These are phyloP conservation scores for Fonsecaea nubica DNA, from an alignment of 2,329 filamentous ascomycete species.

Conservation along the genomic window DNA sequence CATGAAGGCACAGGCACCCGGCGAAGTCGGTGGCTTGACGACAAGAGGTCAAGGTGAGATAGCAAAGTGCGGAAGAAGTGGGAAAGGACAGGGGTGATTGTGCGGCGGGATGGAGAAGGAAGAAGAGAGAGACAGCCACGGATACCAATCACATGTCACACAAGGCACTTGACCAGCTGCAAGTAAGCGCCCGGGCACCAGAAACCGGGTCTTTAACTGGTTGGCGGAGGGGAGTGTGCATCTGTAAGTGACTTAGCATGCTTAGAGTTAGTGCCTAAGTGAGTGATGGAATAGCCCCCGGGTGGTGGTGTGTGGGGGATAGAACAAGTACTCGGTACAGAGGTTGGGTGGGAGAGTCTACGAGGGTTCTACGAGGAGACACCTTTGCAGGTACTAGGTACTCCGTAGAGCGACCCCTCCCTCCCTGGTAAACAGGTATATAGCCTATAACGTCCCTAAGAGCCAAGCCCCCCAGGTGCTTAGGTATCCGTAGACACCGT, in stretches of 20 bases:
- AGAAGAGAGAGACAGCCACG: background rate
- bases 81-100: background rate
- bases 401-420: no score
- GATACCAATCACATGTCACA: conserved; percentile 12
- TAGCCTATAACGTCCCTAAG: background rate
- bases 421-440: no score
- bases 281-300: background rate
- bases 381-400: no score
- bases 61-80: background rate
- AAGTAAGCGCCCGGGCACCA: conserved; percentile 30
- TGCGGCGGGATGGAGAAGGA: background rate
- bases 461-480: background rate
- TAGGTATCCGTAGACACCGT: background rate
- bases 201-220: background rate
- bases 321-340: no score
- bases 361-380: no score
- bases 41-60: background rate
- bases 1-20: conserved; percentile 11
- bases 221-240: background rate
- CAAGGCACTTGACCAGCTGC: conserved; percentile 19
- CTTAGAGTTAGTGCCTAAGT: background rate
- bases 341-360: no score
- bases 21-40: background rate
- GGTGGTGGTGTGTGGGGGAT: background rate
- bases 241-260: no score